These are phyloP conservation scores for Aegilops umbellulata DNA, from an alignment of 176 grass and related monocot genomes.

Conservation along the genomic window DNA sequence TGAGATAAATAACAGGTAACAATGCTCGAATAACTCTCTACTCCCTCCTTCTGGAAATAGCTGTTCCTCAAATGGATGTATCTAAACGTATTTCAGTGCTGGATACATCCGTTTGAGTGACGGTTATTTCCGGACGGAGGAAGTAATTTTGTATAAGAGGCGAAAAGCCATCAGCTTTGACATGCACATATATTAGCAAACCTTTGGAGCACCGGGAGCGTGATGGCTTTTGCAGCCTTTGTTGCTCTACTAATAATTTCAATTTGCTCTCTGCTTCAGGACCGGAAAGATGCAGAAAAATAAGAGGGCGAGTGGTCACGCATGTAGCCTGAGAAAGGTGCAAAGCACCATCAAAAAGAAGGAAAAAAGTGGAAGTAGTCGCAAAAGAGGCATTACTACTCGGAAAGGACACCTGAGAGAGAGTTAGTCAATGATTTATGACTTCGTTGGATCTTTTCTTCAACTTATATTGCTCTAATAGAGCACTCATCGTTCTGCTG, in stretches of 20 bases:
- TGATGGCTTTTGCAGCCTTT: not conserved
- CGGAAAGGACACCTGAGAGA: not conserved
- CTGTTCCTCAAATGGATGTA: no score
- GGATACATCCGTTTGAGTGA: no score
- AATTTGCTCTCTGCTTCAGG: slow-evolving; percentile 6
- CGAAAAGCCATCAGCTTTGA: not conserved
- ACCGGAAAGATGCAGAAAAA: not conserved
- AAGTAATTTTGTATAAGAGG: not conserved
- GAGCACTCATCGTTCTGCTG: not conserved
- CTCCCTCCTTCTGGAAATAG: no score
- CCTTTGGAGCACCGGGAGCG: not conserved
- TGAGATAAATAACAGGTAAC: not conserved
- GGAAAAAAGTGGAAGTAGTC: not conserved
- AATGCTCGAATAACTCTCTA: not conserved
- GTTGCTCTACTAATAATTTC: slow-evolving; percentile 23
- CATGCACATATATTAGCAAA: not conserved
- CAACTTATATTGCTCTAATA: not conserved
- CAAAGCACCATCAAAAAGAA: not conserved
- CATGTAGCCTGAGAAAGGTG: not conserved
- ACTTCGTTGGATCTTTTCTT: not conserved
- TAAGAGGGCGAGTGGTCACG: not conserved
- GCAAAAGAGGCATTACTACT: not conserved
- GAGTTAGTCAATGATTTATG: not conserved
- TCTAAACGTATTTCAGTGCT: no score
- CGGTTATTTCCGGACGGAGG: no score